Evolutionary conservation across 1,284 basidiomycete species (phyloP).

Genomic region (Ustilago cynodontis): DNA sequence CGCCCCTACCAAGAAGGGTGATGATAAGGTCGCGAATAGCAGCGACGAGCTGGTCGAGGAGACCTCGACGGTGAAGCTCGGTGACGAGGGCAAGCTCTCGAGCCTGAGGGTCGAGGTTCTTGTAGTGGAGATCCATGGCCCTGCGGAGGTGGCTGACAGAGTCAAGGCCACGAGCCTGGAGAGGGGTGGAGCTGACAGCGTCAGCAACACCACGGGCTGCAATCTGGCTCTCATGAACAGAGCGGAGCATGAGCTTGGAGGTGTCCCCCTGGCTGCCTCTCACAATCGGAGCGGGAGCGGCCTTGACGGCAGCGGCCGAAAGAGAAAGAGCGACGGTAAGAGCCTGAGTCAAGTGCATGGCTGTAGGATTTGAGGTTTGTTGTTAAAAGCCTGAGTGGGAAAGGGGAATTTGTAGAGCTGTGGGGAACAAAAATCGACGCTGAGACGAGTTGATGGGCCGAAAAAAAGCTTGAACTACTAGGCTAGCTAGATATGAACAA

Average conservation of each 20-base stretch:
- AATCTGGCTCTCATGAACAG: conserved; percentile 29
- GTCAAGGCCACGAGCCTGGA: conserved; percentile 39
- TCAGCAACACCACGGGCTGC: conserved; percentile 22
- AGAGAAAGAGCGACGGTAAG: conserved; percentile 52
- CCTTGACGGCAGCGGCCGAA: conserved; percentile 48
- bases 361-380: conserved; percentile 2
- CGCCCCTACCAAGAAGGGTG: conserved; percentile 49
- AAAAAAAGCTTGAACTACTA: conserved; percentile 26
- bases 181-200: conserved; percentile 33
- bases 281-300: conserved; percentile 30
- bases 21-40: conserved; percentile 50
- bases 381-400: not conserved
- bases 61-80: conserved; percentile 53
- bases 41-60: conserved; percentile 55
- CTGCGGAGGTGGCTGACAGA: conserved; percentile 34
- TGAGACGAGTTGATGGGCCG: not conserved
- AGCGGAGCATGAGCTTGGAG: conserved; percentile 28
- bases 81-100: conserved; percentile 45
- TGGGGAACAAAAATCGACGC: not conserved
- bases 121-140: conserved; percentile 39
- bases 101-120: conserved; percentile 35
- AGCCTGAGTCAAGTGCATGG: conserved; percentile 55
- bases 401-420: conserved; percentile 7
- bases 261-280: conserved; percentile 15
- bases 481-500: conserved; percentile 36